Conservation (phyloP, 768 basidiomycete species). For the Leccinum longicurvipes region DNA sequence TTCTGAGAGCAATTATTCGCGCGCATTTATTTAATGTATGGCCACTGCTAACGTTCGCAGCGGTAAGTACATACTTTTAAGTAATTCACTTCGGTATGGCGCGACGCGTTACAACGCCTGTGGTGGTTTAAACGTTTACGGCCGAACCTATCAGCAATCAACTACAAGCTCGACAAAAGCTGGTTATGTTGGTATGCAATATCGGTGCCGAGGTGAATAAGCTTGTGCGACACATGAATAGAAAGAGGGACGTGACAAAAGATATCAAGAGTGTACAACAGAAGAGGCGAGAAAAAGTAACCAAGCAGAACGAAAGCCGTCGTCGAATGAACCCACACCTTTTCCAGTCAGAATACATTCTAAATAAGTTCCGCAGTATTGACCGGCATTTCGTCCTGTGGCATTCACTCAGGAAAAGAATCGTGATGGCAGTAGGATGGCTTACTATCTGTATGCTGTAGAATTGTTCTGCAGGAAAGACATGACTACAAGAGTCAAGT, state of each 20-base stretch:
- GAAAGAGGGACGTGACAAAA: slow-evolving; percentile 4
- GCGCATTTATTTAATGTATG: no score
- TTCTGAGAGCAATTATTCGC: no score
- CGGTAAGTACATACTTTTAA: neutral
- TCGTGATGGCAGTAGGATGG: slow-evolving; percentile 7
- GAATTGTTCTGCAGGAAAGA: slow-evolving; percentile 70
- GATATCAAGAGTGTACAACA: slow-evolving; percentile 19
- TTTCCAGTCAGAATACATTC: slow-evolving; percentile 15
- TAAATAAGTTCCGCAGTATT: slow-evolving; percentile 97
- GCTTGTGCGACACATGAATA: slow-evolving; percentile 6
- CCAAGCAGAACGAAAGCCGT: slow-evolving; percentile 1
- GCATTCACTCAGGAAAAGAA: slow-evolving; percentile 22
- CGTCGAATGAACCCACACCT: no score
- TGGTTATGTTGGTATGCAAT: no score
- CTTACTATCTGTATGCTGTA: slow-evolving; percentile 92
- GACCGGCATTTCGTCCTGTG: slow-evolving; percentile 96
- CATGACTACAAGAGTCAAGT: slow-evolving; percentile 10
- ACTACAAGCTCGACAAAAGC: neutral
- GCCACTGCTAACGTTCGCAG: neutral
- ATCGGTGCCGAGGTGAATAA: slow-evolving; percentile 1
- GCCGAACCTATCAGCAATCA: neutral
- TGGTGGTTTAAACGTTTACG: no score
- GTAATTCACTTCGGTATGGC: neutral
- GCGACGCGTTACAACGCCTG: neutral
- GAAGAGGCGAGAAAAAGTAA: neutral